A percentile compares a stretch with the other conserved stretches of the same genome.
These are phyloP conservation scores for Claviceps sorghi DNA, from an alignment of 2,329 filamentous ascomycete species.

Conservation along the genomic window DNA sequence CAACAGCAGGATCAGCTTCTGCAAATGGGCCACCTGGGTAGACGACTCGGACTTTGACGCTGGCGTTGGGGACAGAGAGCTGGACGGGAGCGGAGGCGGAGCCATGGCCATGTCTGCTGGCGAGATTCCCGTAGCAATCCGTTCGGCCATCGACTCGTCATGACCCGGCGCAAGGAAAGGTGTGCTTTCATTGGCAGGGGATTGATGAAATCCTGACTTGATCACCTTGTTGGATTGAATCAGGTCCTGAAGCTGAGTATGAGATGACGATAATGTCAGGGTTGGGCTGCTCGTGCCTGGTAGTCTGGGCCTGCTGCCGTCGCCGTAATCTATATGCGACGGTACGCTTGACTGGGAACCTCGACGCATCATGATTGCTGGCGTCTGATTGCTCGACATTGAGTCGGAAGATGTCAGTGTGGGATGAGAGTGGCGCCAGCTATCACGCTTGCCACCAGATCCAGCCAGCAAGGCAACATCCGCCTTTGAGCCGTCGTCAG, in stretches of 20 bases:
- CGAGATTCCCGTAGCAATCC: slow-evolving; percentile 11
- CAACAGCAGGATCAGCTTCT: slow-evolving; percentile 60
- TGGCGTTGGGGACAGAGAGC: slow-evolving; percentile 16
- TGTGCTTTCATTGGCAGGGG: slow-evolving; percentile 42
- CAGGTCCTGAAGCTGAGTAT: slow-evolving; percentile 45
- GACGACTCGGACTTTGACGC: slow-evolving; percentile 19
- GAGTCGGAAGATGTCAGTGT: slow-evolving; percentile 36
- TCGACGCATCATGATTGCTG: slow-evolving; percentile 22
- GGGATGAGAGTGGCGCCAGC: slow-evolving; percentile 40
- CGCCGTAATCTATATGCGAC: slow-evolving; percentile 33
- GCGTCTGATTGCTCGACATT: slow-evolving; percentile 22
- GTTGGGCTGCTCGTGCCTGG: slow-evolving; percentile 46
- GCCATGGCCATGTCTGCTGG: background rate
- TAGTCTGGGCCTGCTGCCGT: slow-evolving; percentile 21
- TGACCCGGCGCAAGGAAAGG: slow-evolving; percentile 37
- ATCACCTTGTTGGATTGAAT: slow-evolving; percentile 44
- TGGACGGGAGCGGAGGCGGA: slow-evolving; percentile 14
- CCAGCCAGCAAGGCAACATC: slow-evolving; percentile 28
- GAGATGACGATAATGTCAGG: slow-evolving; percentile 33
- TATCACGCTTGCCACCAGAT: slow-evolving; percentile 23
- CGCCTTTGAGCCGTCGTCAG: slow-evolving; percentile 19
- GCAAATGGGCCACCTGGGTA: slow-evolving; percentile 39
- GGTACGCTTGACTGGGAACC: slow-evolving; percentile 37
- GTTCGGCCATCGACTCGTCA: slow-evolving; percentile 31
- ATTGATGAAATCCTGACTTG: slow-evolving; percentile 40